phyloP scores from a whole-genome alignment of 306 rosid genomes.

The Sesbania bispinosa region DNA sequence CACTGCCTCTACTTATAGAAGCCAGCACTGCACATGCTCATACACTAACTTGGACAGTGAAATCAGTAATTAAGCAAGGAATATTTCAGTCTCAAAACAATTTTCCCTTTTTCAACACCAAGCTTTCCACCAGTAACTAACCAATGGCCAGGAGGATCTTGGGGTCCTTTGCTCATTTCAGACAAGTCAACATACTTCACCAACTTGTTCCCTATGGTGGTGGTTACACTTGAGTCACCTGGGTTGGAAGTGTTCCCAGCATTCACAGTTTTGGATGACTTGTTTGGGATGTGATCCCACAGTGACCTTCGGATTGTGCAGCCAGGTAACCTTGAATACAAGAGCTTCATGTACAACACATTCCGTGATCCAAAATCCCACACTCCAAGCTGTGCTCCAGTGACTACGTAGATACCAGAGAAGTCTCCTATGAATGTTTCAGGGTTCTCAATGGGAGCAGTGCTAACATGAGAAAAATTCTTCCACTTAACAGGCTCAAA shows the following conservation, averaged over 20 bases:
- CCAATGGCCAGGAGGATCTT: constrained; percentile 86
- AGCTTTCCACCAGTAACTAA: constrained; percentile 84
- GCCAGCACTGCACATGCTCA: constrained; percentile 16
- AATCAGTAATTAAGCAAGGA: constrained; percentile 72
- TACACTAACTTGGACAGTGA: constrained; percentile 19
- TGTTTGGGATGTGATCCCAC: constrained; percentile 65
- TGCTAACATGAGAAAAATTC: constrained; percentile 81
- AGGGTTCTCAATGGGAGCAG: constrained; percentile 74
- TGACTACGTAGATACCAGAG: constrained; percentile 60
- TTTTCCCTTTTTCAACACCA: constrained; percentile 77
- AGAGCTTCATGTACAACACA: constrained; percentile 76
- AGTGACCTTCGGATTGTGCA: constrained; percentile 72
- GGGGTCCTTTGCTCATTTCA: constrained; percentile 71
- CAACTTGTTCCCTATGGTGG: constrained; percentile 41
- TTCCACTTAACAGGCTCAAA: constrained; percentile 85
- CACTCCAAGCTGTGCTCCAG: constrained; percentile 87
- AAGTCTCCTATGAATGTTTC: constrained; percentile 58
- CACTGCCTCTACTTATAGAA: constrained; percentile 24
- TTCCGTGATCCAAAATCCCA: constrained; percentile 84
- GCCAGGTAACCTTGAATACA: constrained; percentile 71
- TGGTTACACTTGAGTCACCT: constrained; percentile 38
- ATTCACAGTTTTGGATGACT: constrained; percentile 24
- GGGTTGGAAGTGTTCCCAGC: constrained; percentile 20
- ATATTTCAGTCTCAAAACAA: constrained; percentile 68
- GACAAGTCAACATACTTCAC: constrained; percentile 52